These are phyloP conservation scores for Beauveria asiatica DNA, from an alignment of 2,329 filamentous ascomycete genomes.

Conservation along the genomic window DNA sequence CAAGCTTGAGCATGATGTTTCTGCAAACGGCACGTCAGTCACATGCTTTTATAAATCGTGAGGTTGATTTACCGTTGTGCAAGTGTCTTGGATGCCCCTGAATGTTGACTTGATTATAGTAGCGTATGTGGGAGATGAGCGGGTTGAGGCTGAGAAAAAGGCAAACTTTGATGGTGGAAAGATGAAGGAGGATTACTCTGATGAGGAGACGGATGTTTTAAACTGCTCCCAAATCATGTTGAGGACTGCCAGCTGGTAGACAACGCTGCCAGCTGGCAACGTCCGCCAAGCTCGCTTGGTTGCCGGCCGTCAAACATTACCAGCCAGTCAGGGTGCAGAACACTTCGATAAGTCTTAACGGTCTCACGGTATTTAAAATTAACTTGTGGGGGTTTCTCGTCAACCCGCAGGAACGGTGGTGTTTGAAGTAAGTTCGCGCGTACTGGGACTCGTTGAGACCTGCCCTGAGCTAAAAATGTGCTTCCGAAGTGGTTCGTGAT, in stretches of 20 bases:
- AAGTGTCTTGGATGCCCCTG: background rate
- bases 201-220: background rate
- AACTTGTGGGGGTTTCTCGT: no score
- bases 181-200: background rate
- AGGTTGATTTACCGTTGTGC: background rate
- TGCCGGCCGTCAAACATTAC: background rate
- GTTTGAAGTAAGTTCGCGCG: no score
- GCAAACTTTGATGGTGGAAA: no score
- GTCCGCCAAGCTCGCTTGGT: background rate
- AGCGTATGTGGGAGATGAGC: background rate
- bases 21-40: background rate
- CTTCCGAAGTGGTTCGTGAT: no score
- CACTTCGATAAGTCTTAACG: background rate
- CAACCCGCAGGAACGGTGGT: background rate
- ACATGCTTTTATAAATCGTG: background rate
- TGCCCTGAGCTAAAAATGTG: no score
- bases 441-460: no score
- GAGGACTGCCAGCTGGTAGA: background rate
- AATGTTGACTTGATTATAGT: background rate
- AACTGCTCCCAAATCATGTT: background rate
- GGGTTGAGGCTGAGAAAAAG: background rate
- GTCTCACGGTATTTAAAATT: background rate
- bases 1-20: slow-evolving; percentile 15
- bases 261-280: slow-evolving; percentile 5
- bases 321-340: background rate